Base-by-base conservation (phyloP, 768 basidiomycete species). In the Mrakia hoshinonis region DNA sequence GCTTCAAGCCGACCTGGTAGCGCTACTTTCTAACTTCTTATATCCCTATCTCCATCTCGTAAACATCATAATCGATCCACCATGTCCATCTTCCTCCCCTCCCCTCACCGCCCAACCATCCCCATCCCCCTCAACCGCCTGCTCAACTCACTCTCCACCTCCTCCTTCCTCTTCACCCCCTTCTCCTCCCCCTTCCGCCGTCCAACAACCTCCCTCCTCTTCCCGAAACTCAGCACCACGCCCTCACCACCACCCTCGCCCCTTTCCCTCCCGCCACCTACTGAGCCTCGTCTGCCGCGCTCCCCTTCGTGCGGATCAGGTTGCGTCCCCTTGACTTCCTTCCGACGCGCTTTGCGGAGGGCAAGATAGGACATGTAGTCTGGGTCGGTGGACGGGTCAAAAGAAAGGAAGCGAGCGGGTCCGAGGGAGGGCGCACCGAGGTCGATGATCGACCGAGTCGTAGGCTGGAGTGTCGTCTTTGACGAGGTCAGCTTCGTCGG, bases 231-330 rank as follows among this genome's bases (percentile, higher is more conserved):
- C 58, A 61, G 36, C 18, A 61, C 58, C 3, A 61, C 31, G 0
- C 58, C 58, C 20, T 61, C 58, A 20, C 58, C 58, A 11, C 58
- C 58, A 36, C 58, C 58, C n/a, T 61, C 58, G 12, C 58, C 58
- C 6, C 58, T 36, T 36, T 61, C 58, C 22, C 58, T 10, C 22
- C 34, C n/a, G n/a, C n/a, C n/a, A n/a, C 34, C 31, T 36, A 3
- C 2, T 18, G 13, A 9, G 31, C 58, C 3, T 12, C 58, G 15
- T 20, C 34, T 4, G 3, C 31, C 9, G 34, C 31, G 58, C 55
- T 18, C 20, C 9, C 34, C 22, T 11, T 61, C 58, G 4, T 39
- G 7, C 54, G 31, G 22, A 20, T 26, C 55, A 10, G 36, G 31
- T 36, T 20, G 3, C 0, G 58, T 9, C 36, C 5, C 31, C 22